A percentile compares a stretch with the other conserved stretches of the same genome.
phyloP scores from a whole-genome alignment of 805 yeast species.

The Yarrowia porcina region DNA sequence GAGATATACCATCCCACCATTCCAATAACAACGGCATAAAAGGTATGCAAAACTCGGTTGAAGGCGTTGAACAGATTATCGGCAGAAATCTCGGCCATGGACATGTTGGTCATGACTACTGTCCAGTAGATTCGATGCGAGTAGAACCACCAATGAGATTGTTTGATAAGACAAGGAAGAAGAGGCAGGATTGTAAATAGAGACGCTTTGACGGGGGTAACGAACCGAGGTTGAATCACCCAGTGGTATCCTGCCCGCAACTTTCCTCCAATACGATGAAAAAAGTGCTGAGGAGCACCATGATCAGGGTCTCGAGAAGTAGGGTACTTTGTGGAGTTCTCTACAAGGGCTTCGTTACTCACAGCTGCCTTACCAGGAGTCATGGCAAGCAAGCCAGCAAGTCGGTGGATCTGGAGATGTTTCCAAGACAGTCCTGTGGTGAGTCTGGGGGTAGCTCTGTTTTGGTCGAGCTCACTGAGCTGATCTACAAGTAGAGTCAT shows the following conservation, averaged over 20 bases:
- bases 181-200: conserved; percentile 30
- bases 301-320: not conserved
- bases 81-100: conserved; percentile 36
- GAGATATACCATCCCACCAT: conserved; percentile 40
- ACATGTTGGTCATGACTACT: conserved; percentile 36
- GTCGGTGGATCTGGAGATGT: not conserved
- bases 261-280: not conserved
- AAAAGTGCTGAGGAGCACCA: not conserved
- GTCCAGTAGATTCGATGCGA: conserved; percentile 36
- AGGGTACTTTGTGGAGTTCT: not conserved
- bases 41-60: conserved; percentile 34
- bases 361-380: not conserved
- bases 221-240: not conserved
- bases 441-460: not conserved
- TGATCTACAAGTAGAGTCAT: not conserved
- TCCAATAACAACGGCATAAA: conserved; percentile 37
- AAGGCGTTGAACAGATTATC: conserved; percentile 37
- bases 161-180: conserved; percentile 33
- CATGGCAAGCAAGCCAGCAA: not conserved
- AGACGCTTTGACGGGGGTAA: conserved; percentile 33
- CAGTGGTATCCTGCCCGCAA: not conserved
- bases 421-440: conserved; percentile 8
- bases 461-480: not conserved
- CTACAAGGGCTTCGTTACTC: not conserved
- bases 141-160: conserved; percentile 34